phyloP scores from a whole-genome alignment of 495 filamentous ascomycete species.

The Tuber melanosporum region DNA sequence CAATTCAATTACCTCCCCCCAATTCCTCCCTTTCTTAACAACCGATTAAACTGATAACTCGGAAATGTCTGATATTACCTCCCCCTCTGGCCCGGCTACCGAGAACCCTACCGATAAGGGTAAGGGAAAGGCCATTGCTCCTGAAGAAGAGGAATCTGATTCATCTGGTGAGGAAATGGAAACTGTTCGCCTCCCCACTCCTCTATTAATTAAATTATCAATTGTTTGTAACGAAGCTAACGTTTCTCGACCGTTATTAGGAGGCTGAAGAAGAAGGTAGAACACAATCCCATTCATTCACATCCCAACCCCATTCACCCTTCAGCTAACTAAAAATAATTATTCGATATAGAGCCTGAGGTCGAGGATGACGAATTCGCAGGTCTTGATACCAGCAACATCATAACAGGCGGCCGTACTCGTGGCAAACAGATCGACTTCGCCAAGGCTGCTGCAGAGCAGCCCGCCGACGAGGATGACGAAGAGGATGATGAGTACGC shows the following conservation, averaged over 20 bases:
- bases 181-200: constrained; percentile 10
- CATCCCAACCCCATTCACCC: constrained; percentile 7
- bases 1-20: background rate
- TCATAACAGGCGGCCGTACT: constrained; percentile 69
- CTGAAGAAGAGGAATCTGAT: constrained; percentile 49
- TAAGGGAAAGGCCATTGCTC: constrained; percentile 58
- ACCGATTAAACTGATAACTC: constrained; percentile 37
- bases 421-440: constrained; percentile 78
- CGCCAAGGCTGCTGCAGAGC: constrained; percentile 66
- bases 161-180: constrained; percentile 57
- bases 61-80: constrained; percentile 41
- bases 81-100: constrained; percentile 46
- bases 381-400: constrained; percentile 89
- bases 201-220: constrained; percentile 1
- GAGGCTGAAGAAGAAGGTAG: constrained; percentile 48
- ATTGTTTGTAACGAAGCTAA: constrained; percentile 9
- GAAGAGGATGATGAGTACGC: constrained; percentile 66
- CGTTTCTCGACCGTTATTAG: constrained; percentile 33
- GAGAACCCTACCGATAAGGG: constrained; percentile 52
- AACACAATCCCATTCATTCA: constrained; percentile 32
- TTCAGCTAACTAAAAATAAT: constrained; percentile 16
- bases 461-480: constrained; percentile 63
- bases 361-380: constrained; percentile 78
- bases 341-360: constrained; percentile 51
- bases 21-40: constrained; percentile 46